Conservation (phyloP, 2,329 filamentous ascomycete species). For the Verticillium nubilum region DNA sequence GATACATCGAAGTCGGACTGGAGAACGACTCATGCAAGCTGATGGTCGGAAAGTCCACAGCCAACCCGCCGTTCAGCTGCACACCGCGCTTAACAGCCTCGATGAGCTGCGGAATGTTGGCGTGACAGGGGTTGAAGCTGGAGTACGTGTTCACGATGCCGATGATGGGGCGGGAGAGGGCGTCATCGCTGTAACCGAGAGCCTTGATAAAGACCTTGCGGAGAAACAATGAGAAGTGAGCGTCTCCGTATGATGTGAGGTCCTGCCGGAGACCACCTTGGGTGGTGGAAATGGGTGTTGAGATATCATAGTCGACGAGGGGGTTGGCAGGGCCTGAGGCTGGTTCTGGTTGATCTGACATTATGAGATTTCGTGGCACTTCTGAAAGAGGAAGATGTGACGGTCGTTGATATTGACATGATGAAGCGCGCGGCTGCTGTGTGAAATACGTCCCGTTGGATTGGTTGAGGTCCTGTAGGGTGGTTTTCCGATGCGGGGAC, state of each 20-base stretch:
- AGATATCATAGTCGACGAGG: constrained; percentile 57
- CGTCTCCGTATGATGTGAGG: constrained; percentile 64
- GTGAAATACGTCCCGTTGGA: not conserved
- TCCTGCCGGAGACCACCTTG: constrained; percentile 55
- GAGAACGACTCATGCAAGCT: constrained; percentile 66
- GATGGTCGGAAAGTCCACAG: constrained; percentile 70
- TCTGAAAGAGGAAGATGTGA: not conserved
- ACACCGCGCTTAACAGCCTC: constrained; percentile 66
- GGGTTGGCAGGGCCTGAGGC: not conserved
- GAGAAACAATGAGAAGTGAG: constrained; percentile 70
- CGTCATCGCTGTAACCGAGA: constrained; percentile 66
- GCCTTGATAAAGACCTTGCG: constrained; percentile 76
- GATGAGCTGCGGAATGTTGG: constrained; percentile 65
- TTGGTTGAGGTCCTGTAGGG: not conserved
- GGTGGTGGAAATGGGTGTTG: constrained; percentile 40
- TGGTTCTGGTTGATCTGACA: not conserved
- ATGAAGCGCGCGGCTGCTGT: not conserved
- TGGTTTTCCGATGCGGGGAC: not conserved
- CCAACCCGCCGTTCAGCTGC: constrained; percentile 60
- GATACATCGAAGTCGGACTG: constrained; percentile 67
- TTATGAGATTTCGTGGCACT: not conserved
- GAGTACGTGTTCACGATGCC: constrained; percentile 71
- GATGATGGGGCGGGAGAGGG: constrained; percentile 64
- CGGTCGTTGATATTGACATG: not conserved
- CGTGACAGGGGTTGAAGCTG: constrained; percentile 69